These are phyloP conservation scores for Ceratocystis lukuohia DNA, from an alignment of 2,329 filamentous ascomycete genomes.

Conservation along the genomic window DNA sequence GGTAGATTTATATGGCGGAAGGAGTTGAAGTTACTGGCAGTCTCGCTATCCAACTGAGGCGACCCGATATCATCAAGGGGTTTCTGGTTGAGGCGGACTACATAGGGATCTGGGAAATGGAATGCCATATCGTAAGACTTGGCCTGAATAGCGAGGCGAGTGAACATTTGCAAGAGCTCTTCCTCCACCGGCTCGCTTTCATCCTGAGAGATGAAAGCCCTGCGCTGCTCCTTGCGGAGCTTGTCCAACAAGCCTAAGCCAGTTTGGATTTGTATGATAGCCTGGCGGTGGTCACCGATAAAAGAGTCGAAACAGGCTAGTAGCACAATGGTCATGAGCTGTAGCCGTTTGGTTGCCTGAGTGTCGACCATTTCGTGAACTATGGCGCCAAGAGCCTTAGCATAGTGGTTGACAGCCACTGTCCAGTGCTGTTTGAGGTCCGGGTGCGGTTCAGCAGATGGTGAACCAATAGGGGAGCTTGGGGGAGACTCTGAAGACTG, in stretches of 20 bases:
- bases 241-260: conserved; percentile 43
- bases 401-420: conserved; percentile 47
- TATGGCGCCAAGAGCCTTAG: conserved; percentile 40
- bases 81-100: conserved; percentile 36
- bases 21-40: not conserved
- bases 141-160: conserved; percentile 48
- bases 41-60: not conserved
- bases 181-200: conserved; percentile 39
- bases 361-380: conserved; percentile 33
- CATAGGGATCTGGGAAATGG: conserved; percentile 49
- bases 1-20: conserved; percentile 25
- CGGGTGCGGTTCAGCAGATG: conserved; percentile 22
- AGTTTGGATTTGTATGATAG: conserved; percentile 47
- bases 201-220: conserved; percentile 13
- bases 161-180: conserved; percentile 50
- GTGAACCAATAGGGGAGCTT: conserved; percentile 30
- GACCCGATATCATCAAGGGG: not conserved
- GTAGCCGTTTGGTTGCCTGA: conserved; percentile 36
- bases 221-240: conserved; percentile 35
- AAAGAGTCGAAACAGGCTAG: conserved; percentile 58
- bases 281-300: conserved; percentile 48
- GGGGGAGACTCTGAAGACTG: conserved; percentile 40
- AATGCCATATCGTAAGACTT: conserved; percentile 58
- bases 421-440: conserved; percentile 40
- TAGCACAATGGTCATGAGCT: conserved; percentile 51